A percentile compares a stretch with the other conserved stretches of the same genome.
These are phyloP conservation scores for Pyricularia pennisetigena DNA, from an alignment of 2,329 filamentous ascomycete genomes.

Conservation along the genomic window DNA sequence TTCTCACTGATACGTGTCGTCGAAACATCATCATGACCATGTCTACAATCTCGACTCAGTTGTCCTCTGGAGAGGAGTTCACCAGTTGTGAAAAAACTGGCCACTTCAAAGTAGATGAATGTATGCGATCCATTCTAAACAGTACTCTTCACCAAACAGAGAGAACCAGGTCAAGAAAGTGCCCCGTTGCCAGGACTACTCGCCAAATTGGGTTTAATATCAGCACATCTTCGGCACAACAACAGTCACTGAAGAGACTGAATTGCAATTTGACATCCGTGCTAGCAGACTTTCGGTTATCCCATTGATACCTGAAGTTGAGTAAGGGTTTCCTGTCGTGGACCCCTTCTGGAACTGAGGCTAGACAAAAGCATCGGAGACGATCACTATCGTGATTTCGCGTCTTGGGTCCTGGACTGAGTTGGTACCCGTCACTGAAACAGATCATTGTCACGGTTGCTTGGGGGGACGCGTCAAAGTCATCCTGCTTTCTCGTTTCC, in stretches of 20 bases:
- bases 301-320: not conserved
- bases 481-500: not conserved
- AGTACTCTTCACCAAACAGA: not conserved
- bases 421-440: not conserved
- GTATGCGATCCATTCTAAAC: not conserved
- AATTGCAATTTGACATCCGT: constrained; percentile 99
- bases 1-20: too few relatives aligned
- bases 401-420: not conserved
- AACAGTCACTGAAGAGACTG: constrained; percentile 66
- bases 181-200: constrained; percentile 25
- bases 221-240: constrained; percentile 99
- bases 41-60: too few relatives aligned
- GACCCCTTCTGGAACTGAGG: not conserved
- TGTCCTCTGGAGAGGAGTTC: too few relatives aligned
- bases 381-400: not conserved
- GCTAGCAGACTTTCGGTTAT: constrained; percentile 38
- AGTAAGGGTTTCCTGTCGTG: not conserved
- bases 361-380: not conserved
- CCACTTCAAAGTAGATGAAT: not conserved
- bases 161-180: not conserved
- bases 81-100: not conserved
- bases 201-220: constrained; percentile 45
- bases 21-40: too few relatives aligned
- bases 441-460: not conserved
- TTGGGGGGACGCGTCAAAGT: not conserved